Percentiles rank a stretch among this genome's conserved stretches.
Evolutionary conservation across 148 eudicot species (phyloP).

Genomic region (Rhododendron ferrugineum): DNA sequence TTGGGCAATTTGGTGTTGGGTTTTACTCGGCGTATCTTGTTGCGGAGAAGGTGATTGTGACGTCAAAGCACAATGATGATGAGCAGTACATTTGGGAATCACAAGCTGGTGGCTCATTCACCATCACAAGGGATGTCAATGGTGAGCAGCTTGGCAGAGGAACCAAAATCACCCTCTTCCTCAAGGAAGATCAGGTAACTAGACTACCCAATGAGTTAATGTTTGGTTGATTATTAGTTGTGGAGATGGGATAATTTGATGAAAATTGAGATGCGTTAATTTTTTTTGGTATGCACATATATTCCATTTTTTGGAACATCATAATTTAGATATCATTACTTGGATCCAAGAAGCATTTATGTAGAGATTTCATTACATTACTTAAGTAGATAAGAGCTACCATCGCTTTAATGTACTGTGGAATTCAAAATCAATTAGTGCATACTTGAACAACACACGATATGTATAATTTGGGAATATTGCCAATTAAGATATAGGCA

Average conservation of each 20-base stretch:
- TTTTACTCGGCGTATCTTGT: conserved; percentile 89
- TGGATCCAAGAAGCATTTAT: no score
- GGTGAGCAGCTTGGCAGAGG: conserved; percentile 90
- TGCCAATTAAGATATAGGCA: not conserved
- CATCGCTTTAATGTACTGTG: not conserved
- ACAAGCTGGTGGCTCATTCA: conserved; percentile 87
- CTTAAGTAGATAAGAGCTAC: not conserved
- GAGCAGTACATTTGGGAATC: conserved; percentile 91
- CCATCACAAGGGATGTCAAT: conserved; percentile 62
- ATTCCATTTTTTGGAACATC: no score
- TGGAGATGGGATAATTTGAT: not conserved
- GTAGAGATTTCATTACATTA: not conserved
- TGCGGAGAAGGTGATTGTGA: conserved; percentile 84
- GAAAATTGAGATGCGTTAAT: not conserved
- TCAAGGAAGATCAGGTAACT: conserved; percentile 83
- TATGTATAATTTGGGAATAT: not conserved
- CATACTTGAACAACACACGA: no score
- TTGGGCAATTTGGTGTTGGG: conserved; percentile 90
- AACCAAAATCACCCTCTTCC: conserved; percentile 83
- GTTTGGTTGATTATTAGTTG: no score
- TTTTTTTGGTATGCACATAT: no score
- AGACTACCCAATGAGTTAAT: no score
- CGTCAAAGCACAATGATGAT: conserved; percentile 84
- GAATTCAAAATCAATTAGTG: no score
- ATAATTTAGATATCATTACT: no score